Conservation (phyloP, 331 rosid species). For the Malus hybrid region DNA sequence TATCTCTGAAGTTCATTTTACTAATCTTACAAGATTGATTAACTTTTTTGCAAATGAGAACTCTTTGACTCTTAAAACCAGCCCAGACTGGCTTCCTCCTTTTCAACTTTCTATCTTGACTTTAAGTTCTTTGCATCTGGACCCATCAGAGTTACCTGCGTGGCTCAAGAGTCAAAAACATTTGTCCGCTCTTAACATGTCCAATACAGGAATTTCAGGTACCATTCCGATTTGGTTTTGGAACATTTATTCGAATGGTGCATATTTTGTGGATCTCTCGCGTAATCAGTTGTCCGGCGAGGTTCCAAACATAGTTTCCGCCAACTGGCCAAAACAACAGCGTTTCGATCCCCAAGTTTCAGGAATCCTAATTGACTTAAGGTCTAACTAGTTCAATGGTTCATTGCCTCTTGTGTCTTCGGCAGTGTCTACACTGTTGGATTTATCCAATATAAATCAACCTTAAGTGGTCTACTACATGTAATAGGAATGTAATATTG, state of each 20-base stretch:
- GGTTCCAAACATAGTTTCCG: neutral
- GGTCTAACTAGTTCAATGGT: neutral
- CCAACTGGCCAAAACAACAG: neutral
- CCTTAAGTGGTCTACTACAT: no score
- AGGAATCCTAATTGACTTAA: neutral
- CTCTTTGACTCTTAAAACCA: slow-evolving; percentile 4
- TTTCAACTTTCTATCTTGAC: neutral
- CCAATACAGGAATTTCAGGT: neutral
- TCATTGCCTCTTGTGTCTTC: neutral
- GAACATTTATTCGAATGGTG: neutral
- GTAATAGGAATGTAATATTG: no score
- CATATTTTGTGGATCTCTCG: neutral
- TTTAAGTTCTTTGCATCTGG: neutral
- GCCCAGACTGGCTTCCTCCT: slow-evolving; percentile 22
- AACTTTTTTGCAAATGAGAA: neutral
- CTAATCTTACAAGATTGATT: no score
- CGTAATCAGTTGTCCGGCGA: neutral
- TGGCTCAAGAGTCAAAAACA: neutral
- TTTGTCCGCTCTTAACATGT: neutral
- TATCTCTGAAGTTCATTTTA: no score
- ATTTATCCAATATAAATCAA: no score
- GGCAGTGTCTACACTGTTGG: neutral
- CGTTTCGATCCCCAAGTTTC: no score
- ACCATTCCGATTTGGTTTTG: neutral
- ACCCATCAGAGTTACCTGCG: neutral